A percentile compares a stretch with the other conserved stretches of the same genome.
Evolutionary conservation across 345 rosid species (phyloP).

Genomic region (Populus ilicifolia): DNA sequence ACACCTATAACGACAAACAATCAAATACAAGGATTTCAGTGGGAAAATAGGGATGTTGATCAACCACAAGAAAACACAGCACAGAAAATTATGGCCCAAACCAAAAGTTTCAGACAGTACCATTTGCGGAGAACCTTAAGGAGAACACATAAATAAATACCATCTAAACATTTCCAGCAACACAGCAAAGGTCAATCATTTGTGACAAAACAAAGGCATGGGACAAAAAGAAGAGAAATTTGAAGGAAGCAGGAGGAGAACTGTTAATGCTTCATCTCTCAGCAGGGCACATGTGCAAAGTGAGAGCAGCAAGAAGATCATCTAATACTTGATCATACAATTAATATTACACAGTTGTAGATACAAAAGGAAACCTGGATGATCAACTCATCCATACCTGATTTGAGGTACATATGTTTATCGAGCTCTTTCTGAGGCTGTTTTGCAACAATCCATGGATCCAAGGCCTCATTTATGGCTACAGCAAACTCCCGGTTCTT

Average conservation of each 20-base stretch:
- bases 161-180: neutral
- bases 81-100: neutral
- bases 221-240: neutral
- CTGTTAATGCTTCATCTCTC: neutral
- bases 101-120: neutral
- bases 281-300: neutral
- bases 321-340: neutral
- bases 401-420: slow-evolving; percentile 64
- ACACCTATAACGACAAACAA: neutral
- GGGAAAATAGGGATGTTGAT: neutral
- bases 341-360: neutral
- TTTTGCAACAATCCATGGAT: slow-evolving; percentile 90
- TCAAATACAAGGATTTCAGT: neutral
- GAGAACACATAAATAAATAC: neutral
- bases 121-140: neutral
- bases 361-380: neutral
- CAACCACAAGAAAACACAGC: neutral
- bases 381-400: slow-evolving; percentile 49
- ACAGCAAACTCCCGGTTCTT: slow-evolving; percentile 95
- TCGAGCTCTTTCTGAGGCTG: slow-evolving; percentile 91
- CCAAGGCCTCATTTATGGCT: slow-evolving; percentile 91
- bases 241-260: neutral
- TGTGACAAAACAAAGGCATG: neutral
- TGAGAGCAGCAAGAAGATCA: neutral
- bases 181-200: neutral